These are phyloP conservation scores for Amaranthus palmeri DNA, from an alignment of 148 eudicot genomes.

Conservation along the genomic window DNA sequence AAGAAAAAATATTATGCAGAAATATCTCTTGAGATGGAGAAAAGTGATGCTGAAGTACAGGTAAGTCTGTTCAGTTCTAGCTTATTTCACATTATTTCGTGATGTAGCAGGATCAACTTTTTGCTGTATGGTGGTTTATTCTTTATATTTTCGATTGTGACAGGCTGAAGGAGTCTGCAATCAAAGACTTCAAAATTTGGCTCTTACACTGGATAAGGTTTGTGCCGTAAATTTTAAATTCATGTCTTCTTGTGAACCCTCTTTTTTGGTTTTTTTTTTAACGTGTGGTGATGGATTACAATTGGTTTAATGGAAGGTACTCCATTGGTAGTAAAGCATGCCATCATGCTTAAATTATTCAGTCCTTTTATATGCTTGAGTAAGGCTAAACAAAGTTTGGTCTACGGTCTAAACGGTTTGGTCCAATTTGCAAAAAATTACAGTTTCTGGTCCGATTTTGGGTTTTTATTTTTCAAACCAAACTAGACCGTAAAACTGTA, in stretches of 20 bases:
- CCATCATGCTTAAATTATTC: too few relatives aligned
- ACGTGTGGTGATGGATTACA: not conserved
- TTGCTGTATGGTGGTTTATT: constrained; percentile 8
- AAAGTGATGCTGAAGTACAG: constrained; percentile 94
- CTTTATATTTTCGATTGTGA: constrained; percentile 15
- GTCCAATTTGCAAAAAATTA: too few relatives aligned
- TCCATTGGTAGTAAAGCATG: too few relatives aligned
- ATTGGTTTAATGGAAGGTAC: not conserved
- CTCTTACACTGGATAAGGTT: constrained; percentile 98
- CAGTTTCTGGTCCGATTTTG: too few relatives aligned
- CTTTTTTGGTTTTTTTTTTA: not conserved
- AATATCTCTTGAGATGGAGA: constrained; percentile 65
- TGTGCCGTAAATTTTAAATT: not conserved
- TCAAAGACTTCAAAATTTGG: constrained; percentile 95
- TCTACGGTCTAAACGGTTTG: too few relatives aligned
- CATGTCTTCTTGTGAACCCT: not conserved
- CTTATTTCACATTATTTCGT: not conserved
- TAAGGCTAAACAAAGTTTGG: too few relatives aligned
- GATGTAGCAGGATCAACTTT: not conserved
- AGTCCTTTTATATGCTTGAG: too few relatives aligned
- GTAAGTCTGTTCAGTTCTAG: constrained; percentile 27
- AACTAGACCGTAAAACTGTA: too few relatives aligned
- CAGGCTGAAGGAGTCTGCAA: constrained; percentile 99
- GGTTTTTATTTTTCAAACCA: too few relatives aligned
- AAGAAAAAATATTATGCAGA: constrained; percentile 78